These are phyloP conservation scores for Aureobasidium lini DNA, from an alignment of 2,329 filamentous ascomycete genomes.

Conservation along the genomic window DNA sequence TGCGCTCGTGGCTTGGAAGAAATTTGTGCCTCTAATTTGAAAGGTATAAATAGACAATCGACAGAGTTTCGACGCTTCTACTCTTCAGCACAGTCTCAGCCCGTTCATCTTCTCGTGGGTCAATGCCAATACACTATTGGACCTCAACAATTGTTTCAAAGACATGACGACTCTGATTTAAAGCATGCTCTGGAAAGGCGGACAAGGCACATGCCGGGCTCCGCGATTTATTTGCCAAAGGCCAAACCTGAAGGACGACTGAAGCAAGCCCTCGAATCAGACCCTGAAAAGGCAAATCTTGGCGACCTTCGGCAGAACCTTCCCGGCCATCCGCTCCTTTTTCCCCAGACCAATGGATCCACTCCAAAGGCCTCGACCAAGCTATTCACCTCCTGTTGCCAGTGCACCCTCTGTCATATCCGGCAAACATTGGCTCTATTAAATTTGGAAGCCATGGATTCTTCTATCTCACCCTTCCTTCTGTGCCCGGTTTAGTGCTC, in stretches of 20 bases:
- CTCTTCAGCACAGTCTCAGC: background rate
- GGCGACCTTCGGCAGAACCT: slow-evolving; percentile 2
- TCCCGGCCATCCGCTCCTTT: slow-evolving; percentile 5
- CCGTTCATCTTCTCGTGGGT: background rate
- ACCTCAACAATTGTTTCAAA: background rate
- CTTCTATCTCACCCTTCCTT: slow-evolving; percentile 1
- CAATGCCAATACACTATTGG: background rate
- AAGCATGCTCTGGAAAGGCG: background rate
- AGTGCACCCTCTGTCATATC: background rate
- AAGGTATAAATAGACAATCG: background rate
- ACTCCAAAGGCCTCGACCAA: background rate
- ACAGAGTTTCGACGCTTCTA: background rate
- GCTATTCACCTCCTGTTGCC: background rate
- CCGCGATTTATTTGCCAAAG: background rate
- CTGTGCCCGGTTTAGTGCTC: background rate
- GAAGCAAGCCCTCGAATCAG: background rate
- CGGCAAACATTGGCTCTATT: background rate
- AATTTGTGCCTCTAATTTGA: slow-evolving; percentile 1
- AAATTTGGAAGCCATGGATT: background rate
- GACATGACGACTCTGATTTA: too few species aligned
- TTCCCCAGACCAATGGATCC: background rate
- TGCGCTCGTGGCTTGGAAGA: background rate
- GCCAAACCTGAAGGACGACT: background rate
- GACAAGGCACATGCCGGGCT: background rate
- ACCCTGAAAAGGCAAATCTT: background rate